Conservation (phyloP, 495 filamentous ascomycete genomes). For the Hypoxylon intermedium region DNA sequence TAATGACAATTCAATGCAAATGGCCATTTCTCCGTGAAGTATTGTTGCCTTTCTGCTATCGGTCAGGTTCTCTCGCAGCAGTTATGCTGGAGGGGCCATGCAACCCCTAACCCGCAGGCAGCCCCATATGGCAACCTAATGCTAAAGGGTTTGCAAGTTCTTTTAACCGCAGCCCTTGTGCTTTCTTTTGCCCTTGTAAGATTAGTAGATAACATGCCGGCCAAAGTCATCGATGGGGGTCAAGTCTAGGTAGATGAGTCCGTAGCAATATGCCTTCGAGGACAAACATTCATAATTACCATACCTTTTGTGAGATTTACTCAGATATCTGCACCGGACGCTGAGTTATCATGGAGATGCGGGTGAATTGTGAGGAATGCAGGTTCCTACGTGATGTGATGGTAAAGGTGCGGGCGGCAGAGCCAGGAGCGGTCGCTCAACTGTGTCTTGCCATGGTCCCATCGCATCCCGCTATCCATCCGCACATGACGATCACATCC, state of each 20-base stretch:
- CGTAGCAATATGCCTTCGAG: not conserved
- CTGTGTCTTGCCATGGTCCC: slow-evolving; percentile 31
- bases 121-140: not conserved
- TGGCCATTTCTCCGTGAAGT: not conserved
- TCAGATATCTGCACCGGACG: slow-evolving; percentile 15
- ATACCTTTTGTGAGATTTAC: not conserved
- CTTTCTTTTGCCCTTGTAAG: slow-evolving; percentile 8
- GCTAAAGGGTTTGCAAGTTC: not conserved
- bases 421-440: slow-evolving; percentile 37
- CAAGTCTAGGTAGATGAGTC: not conserved
- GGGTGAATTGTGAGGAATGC: slow-evolving; percentile 16
- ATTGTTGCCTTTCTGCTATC: slow-evolving; percentile 1
- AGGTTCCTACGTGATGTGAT: slow-evolving; percentile 18
- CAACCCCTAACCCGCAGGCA: not conserved
- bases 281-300: slow-evolving; percentile 7
- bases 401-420: slow-evolving; percentile 12
- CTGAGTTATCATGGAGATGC: slow-evolving; percentile 8
- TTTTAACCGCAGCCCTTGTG: not conserved
- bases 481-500: slow-evolving; percentile 29
- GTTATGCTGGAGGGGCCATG: slow-evolving; percentile 8
- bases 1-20: slow-evolving; percentile 11
- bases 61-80: slow-evolving; percentile 1
- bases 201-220: slow-evolving; percentile 9
- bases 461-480: slow-evolving; percentile 22
- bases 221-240: not conserved